Evolutionary conservation across 441 rosid genomes (phyloP).

Genomic region (Populus hybrid): DNA sequence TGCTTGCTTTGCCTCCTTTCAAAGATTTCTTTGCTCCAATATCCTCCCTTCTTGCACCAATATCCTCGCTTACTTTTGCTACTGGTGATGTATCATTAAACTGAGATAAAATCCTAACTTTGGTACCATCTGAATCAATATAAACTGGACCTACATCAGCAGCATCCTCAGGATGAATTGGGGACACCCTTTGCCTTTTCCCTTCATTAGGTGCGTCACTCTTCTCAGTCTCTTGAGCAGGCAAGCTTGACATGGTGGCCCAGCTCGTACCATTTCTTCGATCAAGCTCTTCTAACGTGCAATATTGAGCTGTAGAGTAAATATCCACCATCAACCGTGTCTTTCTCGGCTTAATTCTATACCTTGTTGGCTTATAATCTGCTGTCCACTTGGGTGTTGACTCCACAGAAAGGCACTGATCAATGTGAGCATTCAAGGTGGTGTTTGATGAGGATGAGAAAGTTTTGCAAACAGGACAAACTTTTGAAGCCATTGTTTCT

Average conservation of each 20-base stretch:
- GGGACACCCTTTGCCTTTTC: slow-evolving; percentile 39
- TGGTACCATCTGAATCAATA: slow-evolving; percentile 80
- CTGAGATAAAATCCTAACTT: slow-evolving; percentile 76
- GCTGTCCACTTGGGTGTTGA: slow-evolving; percentile 59
- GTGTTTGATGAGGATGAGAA: slow-evolving; percentile 97
- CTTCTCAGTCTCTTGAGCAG: slow-evolving; percentile 41
- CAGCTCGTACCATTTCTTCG: slow-evolving; percentile 82
- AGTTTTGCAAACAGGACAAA: slow-evolving; percentile 98
- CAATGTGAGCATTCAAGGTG: slow-evolving; percentile 97
- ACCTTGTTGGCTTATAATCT: slow-evolving; percentile 58
- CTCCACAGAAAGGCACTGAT: slow-evolving; percentile 87
- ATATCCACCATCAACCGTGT: slow-evolving; percentile 71
- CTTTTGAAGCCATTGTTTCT: slow-evolving; percentile 84
- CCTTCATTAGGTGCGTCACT: slow-evolving; percentile 38
- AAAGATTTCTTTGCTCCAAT: slow-evolving; percentile 39
- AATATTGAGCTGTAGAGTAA: slow-evolving; percentile 53
- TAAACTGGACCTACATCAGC: slow-evolving; percentile 80
- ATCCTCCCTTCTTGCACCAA: slow-evolving; percentile 40
- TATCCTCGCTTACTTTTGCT: slow-evolving; percentile 37
- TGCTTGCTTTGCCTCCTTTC: slow-evolving; percentile 45
- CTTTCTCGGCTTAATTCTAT: slow-evolving; percentile 75
- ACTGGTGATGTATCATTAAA: slow-evolving; percentile 31
- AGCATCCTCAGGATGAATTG: slow-evolving; percentile 41
- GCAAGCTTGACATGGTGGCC: slow-evolving; percentile 54
- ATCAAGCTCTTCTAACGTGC: slow-evolving; percentile 93